A percentile compares a stretch with the other conserved stretches of the same genome.
Conservation (phyloP, 2,329 filamentous ascomycete species). For the Geosmithia flava region DNA sequence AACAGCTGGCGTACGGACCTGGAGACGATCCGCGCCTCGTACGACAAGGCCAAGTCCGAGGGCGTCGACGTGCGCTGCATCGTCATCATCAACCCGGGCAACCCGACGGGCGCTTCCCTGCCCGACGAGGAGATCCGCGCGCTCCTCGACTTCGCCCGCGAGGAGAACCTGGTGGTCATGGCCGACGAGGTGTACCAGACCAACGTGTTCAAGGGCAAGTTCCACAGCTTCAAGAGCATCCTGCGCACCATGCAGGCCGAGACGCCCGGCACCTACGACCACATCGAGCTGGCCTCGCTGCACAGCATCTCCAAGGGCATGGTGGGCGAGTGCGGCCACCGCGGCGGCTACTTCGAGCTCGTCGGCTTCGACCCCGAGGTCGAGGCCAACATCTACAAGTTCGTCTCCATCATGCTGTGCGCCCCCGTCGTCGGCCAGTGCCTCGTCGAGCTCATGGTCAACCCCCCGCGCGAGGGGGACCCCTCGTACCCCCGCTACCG, state of each 20-base stretch:
- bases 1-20: constrained; percentile 82
- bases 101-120: constrained; percentile 86
- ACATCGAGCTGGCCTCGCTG: constrained; percentile 79
- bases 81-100: constrained; percentile 96
- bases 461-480: constrained; percentile 75
- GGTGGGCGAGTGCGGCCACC: constrained; percentile 96
- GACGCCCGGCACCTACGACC: constrained; percentile 60
- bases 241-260: constrained; percentile 71
- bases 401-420: constrained; percentile 93
- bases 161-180: constrained; percentile 78
- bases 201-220: constrained; percentile 90
- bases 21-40: constrained; percentile 58
- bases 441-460: constrained; percentile 94
- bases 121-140: constrained; percentile 65
- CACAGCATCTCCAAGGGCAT: constrained; percentile 97
- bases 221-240: constrained; percentile 89
- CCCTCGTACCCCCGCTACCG: constrained; percentile 76
- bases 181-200: constrained; percentile 99
- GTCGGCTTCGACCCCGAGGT: constrained; percentile 79
- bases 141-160: constrained; percentile 76
- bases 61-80: constrained; percentile 85
- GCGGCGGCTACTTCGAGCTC: constrained; percentile 95
- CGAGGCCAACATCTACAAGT: constrained; percentile 94
- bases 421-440: constrained; percentile 93
- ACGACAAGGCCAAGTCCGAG: constrained; percentile 60